phyloP scores from a whole-genome alignment of 2,329 filamentous ascomycete genomes.

The Fusarium algeriense region DNA sequence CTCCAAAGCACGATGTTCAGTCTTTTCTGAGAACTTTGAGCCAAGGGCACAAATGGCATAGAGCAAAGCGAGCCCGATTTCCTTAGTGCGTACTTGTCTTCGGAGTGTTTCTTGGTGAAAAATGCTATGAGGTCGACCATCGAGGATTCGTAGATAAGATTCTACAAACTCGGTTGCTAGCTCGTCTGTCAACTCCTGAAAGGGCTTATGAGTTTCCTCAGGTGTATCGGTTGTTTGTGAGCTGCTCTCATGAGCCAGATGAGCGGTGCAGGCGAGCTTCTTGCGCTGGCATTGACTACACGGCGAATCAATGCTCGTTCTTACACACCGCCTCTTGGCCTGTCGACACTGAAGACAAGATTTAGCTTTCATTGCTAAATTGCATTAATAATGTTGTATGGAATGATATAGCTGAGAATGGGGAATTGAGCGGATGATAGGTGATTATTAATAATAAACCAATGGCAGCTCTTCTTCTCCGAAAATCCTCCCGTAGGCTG shows the following conservation, averaged over 20 bases:
- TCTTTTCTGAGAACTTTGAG: background rate
- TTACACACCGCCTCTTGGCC: constrained; percentile 6
- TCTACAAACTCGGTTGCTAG: background rate
- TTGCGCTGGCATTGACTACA: background rate
- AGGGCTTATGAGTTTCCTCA: fast-evolving
- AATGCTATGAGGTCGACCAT: constrained; percentile 4
- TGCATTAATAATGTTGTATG: background rate
- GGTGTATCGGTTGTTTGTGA: background rate
- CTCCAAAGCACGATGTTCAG: background rate
- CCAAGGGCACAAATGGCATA: constrained; percentile 4
- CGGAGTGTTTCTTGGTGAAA: background rate
- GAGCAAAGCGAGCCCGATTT: background rate
- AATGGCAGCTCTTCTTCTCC: background rate
- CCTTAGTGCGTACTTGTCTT: background rate
- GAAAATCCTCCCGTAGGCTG: background rate
- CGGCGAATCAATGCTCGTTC: background rate
- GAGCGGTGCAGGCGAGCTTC: background rate
- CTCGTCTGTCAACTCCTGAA: background rate
- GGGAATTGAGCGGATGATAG: background rate
- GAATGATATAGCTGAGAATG: background rate
- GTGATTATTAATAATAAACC: background rate
- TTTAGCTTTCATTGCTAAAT: background rate
- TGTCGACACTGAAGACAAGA: constrained; percentile 9
- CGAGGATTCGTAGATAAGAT: background rate
- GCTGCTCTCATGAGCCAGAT: background rate